These are phyloP conservation scores for Xylaria sp. DNA, from an alignment of 2,329 filamentous ascomycete genomes.

Conservation along the genomic window DNA sequence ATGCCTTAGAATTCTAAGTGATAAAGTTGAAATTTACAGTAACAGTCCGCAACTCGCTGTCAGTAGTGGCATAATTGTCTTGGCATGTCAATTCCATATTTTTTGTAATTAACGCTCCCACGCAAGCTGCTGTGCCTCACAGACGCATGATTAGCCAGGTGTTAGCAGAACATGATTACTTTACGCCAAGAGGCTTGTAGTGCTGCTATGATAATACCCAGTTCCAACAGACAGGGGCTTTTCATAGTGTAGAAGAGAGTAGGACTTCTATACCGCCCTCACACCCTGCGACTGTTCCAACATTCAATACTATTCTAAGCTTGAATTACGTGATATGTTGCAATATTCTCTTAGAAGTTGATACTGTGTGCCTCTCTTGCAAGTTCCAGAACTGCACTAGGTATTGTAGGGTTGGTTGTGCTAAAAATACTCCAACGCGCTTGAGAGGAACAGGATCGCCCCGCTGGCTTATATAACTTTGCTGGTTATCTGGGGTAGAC, in stretches of 20 bases:
- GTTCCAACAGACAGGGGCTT: neutral
- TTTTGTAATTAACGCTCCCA: neutral
- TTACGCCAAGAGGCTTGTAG: neutral
- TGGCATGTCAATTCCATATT: neutral
- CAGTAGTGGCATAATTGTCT: neutral
- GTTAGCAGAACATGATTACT: neutral
- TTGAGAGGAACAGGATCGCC: neutral
- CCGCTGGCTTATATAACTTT: neutral
- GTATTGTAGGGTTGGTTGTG: neutral
- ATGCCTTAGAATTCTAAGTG: too few relatives aligned
- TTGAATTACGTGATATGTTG: neutral
- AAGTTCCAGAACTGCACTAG: neutral
- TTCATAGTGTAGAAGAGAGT: neutral
- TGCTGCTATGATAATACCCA: neutral
- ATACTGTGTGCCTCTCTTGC: neutral
- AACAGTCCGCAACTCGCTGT: neutral
- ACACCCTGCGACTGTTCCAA: neutral
- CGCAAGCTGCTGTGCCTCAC: constrained; percentile 3
- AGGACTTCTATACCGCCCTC: neutral
- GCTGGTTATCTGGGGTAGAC: neutral
- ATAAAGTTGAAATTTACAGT: too few relatives aligned
- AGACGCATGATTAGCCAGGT: neutral
- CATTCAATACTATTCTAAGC: neutral
- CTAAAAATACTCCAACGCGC: neutral
- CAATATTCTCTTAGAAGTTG: neutral